These are phyloP conservation scores for Candida incommunis DNA, from an alignment of 805 yeast species.

Conservation along the genomic window DNA sequence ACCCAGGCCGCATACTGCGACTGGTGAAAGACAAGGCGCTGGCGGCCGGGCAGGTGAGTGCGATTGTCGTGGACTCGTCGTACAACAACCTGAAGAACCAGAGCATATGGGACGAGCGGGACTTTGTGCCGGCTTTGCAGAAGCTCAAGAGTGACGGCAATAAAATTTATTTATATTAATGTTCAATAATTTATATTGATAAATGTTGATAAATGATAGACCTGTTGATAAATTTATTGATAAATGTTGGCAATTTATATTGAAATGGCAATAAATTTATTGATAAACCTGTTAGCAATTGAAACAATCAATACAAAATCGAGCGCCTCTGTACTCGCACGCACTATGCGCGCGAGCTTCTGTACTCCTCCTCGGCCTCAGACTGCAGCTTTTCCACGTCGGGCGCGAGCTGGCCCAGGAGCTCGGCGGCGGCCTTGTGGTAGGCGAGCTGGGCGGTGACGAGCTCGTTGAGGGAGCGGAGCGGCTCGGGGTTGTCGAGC, in stretches of 20 bases:
- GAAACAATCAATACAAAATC: too few relatives aligned
- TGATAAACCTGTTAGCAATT: too few relatives aligned
- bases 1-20: not conserved
- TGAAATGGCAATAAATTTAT: too few relatives aligned
- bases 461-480: constrained; percentile 52
- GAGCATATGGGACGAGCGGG: not conserved
- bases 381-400: constrained; percentile 48
- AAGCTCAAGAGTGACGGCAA: not conserved
- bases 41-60: not conserved
- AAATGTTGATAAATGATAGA: too few relatives aligned
- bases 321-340: too few relatives aligned
- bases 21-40: not conserved
- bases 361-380: constrained; percentile 28
- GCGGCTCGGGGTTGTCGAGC: constrained; percentile 53
- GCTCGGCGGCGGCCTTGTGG: constrained; percentile 60
- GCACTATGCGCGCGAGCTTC: too few relatives aligned
- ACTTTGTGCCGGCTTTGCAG: not conserved
- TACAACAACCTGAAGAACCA: not conserved
- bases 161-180: not conserved
- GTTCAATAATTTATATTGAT: too few relatives aligned
- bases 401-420: constrained; percentile 49
- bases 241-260: too few relatives aligned
- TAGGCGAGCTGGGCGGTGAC: constrained; percentile 69
- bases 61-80: not conserved
- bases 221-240: not conserved